Evolutionary conservation across 2,329 filamentous ascomycete species (phyloP).

Genomic region (Metarhizium humberi): DNA sequence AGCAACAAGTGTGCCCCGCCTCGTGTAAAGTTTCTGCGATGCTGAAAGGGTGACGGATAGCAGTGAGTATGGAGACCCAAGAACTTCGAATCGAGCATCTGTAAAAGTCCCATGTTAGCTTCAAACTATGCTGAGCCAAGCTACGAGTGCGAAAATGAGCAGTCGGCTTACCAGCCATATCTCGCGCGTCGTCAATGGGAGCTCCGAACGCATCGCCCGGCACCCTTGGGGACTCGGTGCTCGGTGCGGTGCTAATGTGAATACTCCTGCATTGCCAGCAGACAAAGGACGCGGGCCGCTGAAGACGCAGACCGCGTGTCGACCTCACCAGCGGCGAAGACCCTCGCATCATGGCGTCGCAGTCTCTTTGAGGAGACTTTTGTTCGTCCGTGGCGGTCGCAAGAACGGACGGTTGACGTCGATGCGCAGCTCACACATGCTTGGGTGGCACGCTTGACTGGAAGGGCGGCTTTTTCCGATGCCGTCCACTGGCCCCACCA

Average conservation of each 20-base stretch:
- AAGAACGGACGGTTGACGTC: background rate
- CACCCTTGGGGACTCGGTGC: slow-evolving; percentile 41
- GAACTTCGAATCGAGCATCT: slow-evolving; percentile 93
- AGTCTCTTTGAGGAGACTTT: background rate
- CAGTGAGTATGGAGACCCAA: slow-evolving; percentile 86
- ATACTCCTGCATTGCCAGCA: slow-evolving; percentile 50
- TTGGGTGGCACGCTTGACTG: background rate
- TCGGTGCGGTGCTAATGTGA: slow-evolving; percentile 53
- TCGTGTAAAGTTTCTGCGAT: slow-evolving; percentile 87
- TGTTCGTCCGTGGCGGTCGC: slow-evolving; percentile 8
- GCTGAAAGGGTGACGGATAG: slow-evolving; percentile 88
- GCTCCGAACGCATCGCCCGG: slow-evolving; percentile 47
- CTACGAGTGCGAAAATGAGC: background rate
- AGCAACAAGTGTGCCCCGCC: slow-evolving; percentile 82
- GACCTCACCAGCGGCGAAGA: slow-evolving; percentile 29
- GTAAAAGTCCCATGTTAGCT: slow-evolving; percentile 3
- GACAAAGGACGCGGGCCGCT: slow-evolving; percentile 25
- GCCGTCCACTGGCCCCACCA: background rate
- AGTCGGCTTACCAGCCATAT: slow-evolving; percentile 37
- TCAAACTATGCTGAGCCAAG: background rate
- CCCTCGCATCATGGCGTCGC: slow-evolving; percentile 29
- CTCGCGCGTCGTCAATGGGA: slow-evolving; percentile 32
- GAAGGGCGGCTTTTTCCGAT: slow-evolving; percentile 22
- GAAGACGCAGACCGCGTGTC: slow-evolving; percentile 20
- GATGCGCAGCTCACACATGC: background rate